A percentile compares a stretch with the other conserved stretches of the same genome.
phyloP scores from a whole-genome alignment of 495 filamentous ascomycete genomes.

The Aspergillus biplanus region DNA sequence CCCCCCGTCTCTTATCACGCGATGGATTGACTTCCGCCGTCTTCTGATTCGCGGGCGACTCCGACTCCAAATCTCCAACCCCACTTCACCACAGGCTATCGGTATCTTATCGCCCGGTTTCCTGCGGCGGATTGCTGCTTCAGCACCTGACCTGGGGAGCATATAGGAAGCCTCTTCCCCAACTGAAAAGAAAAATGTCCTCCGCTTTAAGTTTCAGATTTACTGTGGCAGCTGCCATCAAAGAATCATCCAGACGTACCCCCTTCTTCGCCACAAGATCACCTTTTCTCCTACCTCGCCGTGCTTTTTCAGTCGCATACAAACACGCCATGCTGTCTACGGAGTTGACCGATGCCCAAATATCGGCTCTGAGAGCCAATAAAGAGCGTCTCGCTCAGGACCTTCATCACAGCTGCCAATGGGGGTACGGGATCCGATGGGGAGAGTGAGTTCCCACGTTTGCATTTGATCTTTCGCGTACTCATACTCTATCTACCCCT shows the following conservation, averaged over 20 bases:
- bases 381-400: conserved; percentile 61
- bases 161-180: not conserved
- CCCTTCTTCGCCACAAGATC: conserved; percentile 4
- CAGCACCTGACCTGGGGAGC: not conserved
- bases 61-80: conserved; percentile 13
- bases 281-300: conserved; percentile 13
- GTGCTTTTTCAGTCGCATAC: conserved; percentile 33
- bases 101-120: conserved; percentile 13
- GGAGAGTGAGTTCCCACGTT: conserved; percentile 55
- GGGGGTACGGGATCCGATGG: conserved; percentile 66
- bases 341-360: conserved; percentile 43
- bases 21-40: conserved; percentile 2
- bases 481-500: not conserved
- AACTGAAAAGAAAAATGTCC: conserved; percentile 8
- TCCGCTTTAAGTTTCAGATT: conserved; percentile 5
- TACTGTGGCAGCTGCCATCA: conserved; percentile 3
- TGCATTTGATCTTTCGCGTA: not conserved
- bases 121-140: not conserved
- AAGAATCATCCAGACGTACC: conserved; percentile 13
- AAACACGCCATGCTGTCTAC: conserved; percentile 43
- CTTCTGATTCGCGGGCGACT: conserved; percentile 13
- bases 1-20: conserved; percentile 9
- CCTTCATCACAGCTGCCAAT: conserved; percentile 69
- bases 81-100: conserved; percentile 12
- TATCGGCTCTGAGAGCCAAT: conserved; percentile 57